phyloP scores from a whole-genome alignment of 2,329 filamentous ascomycete genomes.

The Neobulgaria alba region DNA sequence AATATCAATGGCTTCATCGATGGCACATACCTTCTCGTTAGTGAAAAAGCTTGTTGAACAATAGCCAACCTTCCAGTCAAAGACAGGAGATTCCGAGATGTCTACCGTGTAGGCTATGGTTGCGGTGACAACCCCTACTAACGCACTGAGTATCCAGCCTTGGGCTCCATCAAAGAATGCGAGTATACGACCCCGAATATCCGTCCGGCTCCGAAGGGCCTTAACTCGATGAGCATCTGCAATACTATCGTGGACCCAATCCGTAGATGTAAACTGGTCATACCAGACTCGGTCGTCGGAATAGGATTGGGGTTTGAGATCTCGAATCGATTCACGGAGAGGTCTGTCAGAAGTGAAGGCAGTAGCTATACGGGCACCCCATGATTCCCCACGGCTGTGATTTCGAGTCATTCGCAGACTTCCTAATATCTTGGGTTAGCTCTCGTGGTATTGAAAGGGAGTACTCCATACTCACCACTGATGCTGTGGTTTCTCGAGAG shows the following conservation, averaged over 20 bases:
- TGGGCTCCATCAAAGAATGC: conserved; percentile 79
- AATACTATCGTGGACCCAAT: conserved; percentile 98
- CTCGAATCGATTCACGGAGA: conserved; percentile 36
- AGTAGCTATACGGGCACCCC: conserved; percentile 51
- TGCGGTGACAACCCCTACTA: conserved; percentile 82
- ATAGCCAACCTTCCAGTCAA: conserved; percentile 87
- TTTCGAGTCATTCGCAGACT: conserved; percentile 24
- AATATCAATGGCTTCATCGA: not conserved
- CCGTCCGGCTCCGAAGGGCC: conserved; percentile 70
- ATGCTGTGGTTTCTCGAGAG: conserved; percentile 20
- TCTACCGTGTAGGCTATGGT: conserved; percentile 83
- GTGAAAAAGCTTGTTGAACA: conserved; percentile 65
- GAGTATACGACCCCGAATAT: conserved; percentile 70
- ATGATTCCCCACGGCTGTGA: conserved; percentile 49
- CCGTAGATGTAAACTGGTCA: conserved; percentile 94
- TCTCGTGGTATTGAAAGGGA: not conserved
- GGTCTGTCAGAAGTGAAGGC: conserved; percentile 48
- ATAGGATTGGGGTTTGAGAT: conserved; percentile 58
- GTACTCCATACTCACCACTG: conserved; percentile 11
- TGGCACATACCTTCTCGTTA: conserved; percentile 52
- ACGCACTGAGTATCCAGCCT: conserved; percentile 86
- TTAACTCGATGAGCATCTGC: conserved; percentile 87
- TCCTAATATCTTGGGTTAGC: conserved; percentile 13
- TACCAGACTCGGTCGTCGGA: conserved; percentile 93
- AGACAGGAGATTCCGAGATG: conserved; percentile 74